Evolutionary conservation across 495 filamentous ascomycete species (phyloP), one percentile per base, ranked within the genome.

Genomic region (Hypoxylon trugodes): DNA sequence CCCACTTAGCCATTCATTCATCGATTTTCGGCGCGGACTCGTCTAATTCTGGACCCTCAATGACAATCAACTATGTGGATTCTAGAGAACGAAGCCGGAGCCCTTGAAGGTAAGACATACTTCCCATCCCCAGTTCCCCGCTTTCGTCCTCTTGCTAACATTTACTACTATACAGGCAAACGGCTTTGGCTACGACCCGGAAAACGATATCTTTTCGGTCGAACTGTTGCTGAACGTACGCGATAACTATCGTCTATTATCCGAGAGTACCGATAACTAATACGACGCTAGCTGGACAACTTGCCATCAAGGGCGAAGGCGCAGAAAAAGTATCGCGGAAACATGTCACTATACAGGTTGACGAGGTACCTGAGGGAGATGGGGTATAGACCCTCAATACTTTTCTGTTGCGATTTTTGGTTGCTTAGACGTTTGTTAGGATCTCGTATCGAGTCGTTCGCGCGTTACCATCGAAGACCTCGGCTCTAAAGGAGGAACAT

Each of bases 121-220:
- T 4, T 3, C 24, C 9, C 4, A n/a, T n/a, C n/a, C n/a, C n/a
- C n/a, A n/a, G n/a, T n/a, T n/a, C n/a, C n/a, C n/a, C n/a, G n/a
- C n/a, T n/a, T n/a, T n/a, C n/a, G n/a, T n/a, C n/a, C n/a, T n/a
- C n/a, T n/a, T 43, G 12, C 60, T 59, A 13, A 59, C 43, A 33
- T 51, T 53, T 18, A 38, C 21, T 43, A 8, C 12, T 33, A 6
- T 66, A 35, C 61, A 89, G 89, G 86, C 52, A 91, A 87, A 75
- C 84, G 84, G 64, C 79, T 93, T 59, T 96, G 91, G 91, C 81
- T 96, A 60, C 86, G 89, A 24, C 91, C 91, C 2, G 91, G 90
- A 19, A 90, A 90, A 74, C 85, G 81, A 63, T 94, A 92, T 74
- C 84, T 94, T 16, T 90, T 94, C 65, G 91, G 91, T 50, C 82